A percentile compares a stretch with the other conserved stretches of the same genome.
These are phyloP conservation scores for Phoenix roebelenii DNA, from an alignment of 176 grass and related monocot genomes.

Conservation along the genomic window DNA sequence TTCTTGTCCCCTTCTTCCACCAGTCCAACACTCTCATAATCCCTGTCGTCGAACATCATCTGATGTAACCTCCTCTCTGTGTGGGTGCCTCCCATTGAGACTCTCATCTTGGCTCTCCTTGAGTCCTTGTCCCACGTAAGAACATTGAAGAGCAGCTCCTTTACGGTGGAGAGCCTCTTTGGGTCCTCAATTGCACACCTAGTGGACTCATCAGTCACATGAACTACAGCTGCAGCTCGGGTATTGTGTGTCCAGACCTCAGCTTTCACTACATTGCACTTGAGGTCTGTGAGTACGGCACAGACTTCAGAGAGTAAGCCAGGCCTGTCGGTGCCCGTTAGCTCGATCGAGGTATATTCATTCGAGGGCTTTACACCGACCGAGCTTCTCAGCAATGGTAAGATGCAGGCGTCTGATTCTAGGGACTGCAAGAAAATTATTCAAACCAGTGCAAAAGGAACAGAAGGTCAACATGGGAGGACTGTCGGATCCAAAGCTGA, in stretches of 20 bases:
- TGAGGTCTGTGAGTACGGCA: slow-evolving; percentile 4
- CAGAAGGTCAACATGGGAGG: neutral
- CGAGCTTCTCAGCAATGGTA: neutral
- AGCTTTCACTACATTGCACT: slow-evolving; percentile 12
- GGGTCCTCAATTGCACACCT: slow-evolving; percentile 7
- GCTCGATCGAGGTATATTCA: slow-evolving; percentile 6
- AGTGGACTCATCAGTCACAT: slow-evolving; percentile 15
- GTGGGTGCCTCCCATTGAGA: slow-evolving; percentile 10
- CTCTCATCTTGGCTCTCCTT: neutral
- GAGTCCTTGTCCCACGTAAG: slow-evolving; percentile 4
- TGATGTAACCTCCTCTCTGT: slow-evolving; percentile 12
- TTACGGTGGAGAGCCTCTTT: neutral
- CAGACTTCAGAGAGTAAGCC: slow-evolving; percentile 17
- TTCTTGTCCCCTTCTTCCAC: neutral
- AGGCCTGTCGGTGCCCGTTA: slow-evolving; percentile 12
- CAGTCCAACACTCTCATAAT: neutral
- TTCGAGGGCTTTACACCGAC: neutral
- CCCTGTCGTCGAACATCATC: slow-evolving; percentile 14
- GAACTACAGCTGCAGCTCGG: slow-evolving; percentile 16
- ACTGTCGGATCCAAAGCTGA: neutral
- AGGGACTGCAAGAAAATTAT: neutral
- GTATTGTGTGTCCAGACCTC: slow-evolving; percentile 18
- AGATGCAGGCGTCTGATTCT: slow-evolving; percentile 5
- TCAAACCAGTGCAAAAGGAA: neutral
- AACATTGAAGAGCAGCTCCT: slow-evolving; percentile 9